phyloP scores from a whole-genome alignment of 2,329 filamentous ascomycete genomes.

The Ophiocordyceps camponoti-rufipedis region DNA sequence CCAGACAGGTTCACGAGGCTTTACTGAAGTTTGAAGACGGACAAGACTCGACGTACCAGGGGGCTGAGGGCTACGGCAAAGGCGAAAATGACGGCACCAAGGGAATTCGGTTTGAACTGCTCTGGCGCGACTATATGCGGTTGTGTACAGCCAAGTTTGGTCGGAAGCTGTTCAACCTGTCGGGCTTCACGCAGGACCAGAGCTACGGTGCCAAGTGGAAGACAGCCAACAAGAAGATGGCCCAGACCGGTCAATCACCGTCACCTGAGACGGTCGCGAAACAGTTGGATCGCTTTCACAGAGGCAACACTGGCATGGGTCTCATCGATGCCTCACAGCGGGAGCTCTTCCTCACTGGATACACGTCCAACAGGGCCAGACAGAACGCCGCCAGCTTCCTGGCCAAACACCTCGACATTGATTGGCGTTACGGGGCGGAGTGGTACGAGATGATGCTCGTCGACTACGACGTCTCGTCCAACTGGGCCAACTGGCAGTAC shows the following conservation, averaged over 20 bases:
- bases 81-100: slow-evolving; percentile 58
- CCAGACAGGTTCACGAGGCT: slow-evolving; percentile 52
- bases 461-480: slow-evolving; percentile 60
- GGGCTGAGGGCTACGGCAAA: slow-evolving; percentile 38
- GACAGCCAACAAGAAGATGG: slow-evolving; percentile 15
- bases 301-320: slow-evolving; percentile 55
- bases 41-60: slow-evolving; percentile 17
- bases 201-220: slow-evolving; percentile 30
- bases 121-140: slow-evolving; percentile 71
- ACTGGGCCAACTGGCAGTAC: slow-evolving; percentile 78
- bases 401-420: slow-evolving; percentile 52
- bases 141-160: slow-evolving; percentile 57
- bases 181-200: slow-evolving; percentile 38
- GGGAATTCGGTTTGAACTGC: slow-evolving; percentile 50
- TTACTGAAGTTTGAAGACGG: slow-evolving; percentile 54
- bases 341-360: slow-evolving; percentile 58
- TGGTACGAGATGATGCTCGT: slow-evolving; percentile 63
- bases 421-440: slow-evolving; percentile 67
- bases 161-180: slow-evolving; percentile 40
- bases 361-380: slow-evolving; percentile 57
- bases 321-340: slow-evolving; percentile 63
- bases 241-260: slow-evolving; percentile 17
- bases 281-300: slow-evolving; percentile 38
- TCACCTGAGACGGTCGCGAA: slow-evolving; percentile 23
- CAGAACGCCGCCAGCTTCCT: slow-evolving; percentile 65